Evolutionary conservation across 495 filamentous ascomycete species (phyloP), one percentile per base, ranked within the genome.

Genomic region (Aspergillus saccharolyticus): DNA sequence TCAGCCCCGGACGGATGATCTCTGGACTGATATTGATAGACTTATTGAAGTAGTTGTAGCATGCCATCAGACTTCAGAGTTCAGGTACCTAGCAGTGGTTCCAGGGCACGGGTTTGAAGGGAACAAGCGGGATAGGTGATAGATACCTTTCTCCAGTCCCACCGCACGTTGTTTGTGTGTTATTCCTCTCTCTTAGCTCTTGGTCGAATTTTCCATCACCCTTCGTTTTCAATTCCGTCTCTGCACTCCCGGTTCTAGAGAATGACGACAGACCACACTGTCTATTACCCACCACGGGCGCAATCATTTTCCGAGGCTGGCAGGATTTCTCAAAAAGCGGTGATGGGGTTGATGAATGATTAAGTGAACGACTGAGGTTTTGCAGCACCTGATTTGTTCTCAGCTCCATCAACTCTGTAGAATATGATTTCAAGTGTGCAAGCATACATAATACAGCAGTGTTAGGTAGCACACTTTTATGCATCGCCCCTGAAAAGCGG

Each of bases 41-140:
- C 15, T 7, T 14, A 46, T 8, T 9, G 18, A 21, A 46, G 10
- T 22, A n/a, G n/a, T 9, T 9, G 17, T 20, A 46, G 44, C 21
- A n/a, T n/a, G n/a, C n/a, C 44, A 9, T 46, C 18, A 19, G 44
- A 17, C 21, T 21, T 46, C 9, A 3, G 9, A 9, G 25, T 28
- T 4, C 44, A 46, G n/a, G 3, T 12, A 53, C 51, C 30, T 16
- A 9, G 10, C 51, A 30, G 30, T 53, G 30, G 51, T 53, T 53
- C 51, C 51, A 53, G 22, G 51, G 51, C 19, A 53, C 51, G 33
- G 24, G 51, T 4, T 19, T 16, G 30, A 53, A 42, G 21, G 51
- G 51, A 53, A 53, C 51, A 21, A 42, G 30, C 51, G 51, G 24
- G 51, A 53, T 42, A 9, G 25, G 19, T 20, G 18, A n/a, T 45